Evolutionary conservation across 208 protist genomes (phyloP), one percentile per base, ranked within the genome.

Genomic region (Herpetomonas samuelpessoai): DNA sequence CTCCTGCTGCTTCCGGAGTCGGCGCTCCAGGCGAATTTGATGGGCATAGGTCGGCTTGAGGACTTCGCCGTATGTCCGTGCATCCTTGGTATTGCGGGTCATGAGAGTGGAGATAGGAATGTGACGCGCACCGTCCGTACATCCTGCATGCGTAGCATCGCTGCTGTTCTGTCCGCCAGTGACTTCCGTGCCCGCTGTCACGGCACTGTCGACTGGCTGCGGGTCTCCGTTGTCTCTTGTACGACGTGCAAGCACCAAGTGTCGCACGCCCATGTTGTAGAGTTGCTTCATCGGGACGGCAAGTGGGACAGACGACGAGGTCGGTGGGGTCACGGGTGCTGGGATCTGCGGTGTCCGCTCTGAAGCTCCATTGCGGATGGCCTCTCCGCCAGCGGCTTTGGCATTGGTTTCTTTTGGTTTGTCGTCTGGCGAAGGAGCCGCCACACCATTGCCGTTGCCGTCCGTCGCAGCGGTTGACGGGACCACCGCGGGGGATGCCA

Each of bases 21-120:
- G 44, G 16, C 44, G 44, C 44, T 10, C 44, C 44, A 24, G 44
- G 16, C 44, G 44, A 19, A 48, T 4, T 19, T 48, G 44, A 22
- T 48, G 19, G 44, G 44, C 44, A 19, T 24, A 48, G 3, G 9
- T 19, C 7, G 44, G 44, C 44, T 48, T 48, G 16, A 48, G 44
- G 16, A 22, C 9, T 19, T 48, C 3, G 10, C 16, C 44, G 19
- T 48, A 48, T 19, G 19, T 48, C 16, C 44, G 44, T 7, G 44
- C 22, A 19, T 48, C 44, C 44, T 48, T 48, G 16, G 44, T 48
- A 19, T 48, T 48, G 16, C 19, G 12, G 7, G 44, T 48, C 44
- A 48, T 48, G 44, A 48, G 44, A 3, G 44, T 48, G 44, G 44
- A 48, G 44, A 48, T 48, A 19, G 44, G n/a, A n/a, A n/a, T n/a